A percentile compares a stretch with the other conserved stretches of the same genome.
Evolutionary conservation across 441 rosid species (phyloP).

Genomic region (Bocquillonia castaneifolia): DNA sequence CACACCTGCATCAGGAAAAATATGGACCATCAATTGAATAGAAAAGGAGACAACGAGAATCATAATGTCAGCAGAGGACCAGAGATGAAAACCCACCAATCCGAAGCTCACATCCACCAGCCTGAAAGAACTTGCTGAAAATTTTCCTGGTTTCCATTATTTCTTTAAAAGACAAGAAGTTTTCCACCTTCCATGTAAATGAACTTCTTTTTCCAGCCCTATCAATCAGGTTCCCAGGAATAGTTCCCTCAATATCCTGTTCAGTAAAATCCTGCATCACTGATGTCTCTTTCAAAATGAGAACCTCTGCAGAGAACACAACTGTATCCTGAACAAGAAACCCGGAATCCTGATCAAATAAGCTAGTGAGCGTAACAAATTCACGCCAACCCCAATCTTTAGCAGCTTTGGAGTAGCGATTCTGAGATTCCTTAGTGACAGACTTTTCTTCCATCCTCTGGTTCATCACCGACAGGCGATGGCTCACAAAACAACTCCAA

Average conservation of each 20-base stretch:
- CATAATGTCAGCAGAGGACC: constrained; percentile 21
- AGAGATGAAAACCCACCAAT: constrained; percentile 60
- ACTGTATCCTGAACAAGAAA: constrained; percentile 96
- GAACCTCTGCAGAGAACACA: constrained; percentile 96
- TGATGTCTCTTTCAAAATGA: constrained; percentile 93
- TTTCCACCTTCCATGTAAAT: constrained; percentile 98
- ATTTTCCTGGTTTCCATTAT: constrained; percentile 96
- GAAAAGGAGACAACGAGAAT: constrained; percentile 25
- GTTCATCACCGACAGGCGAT: constrained; percentile 91
- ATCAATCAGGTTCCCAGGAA: constrained; percentile 44
- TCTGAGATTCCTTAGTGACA: constrained; percentile 93
- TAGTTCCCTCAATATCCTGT: constrained; percentile 48
- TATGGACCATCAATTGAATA: constrained; percentile 30
- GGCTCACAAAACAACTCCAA: constrained; percentile 99
- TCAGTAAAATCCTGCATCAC: constrained; percentile 61
- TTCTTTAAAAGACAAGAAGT: constrained; percentile 89
- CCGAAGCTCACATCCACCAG: constrained; percentile 98
- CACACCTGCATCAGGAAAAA: constrained; percentile 71
- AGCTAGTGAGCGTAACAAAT: constrained; percentile 94
- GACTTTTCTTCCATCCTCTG: constrained; percentile 91
- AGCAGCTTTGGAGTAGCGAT: constrained; percentile 98
- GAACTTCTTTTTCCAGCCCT: constrained; percentile 65
- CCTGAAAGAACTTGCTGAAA: constrained; percentile 97
- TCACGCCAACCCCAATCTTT: constrained; percentile 99
- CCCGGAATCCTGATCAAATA: constrained; percentile 98